These are phyloP conservation scores for Solanum chiquidenum DNA, from an alignment of 257 asterid genomes.

Conservation along the genomic window DNA sequence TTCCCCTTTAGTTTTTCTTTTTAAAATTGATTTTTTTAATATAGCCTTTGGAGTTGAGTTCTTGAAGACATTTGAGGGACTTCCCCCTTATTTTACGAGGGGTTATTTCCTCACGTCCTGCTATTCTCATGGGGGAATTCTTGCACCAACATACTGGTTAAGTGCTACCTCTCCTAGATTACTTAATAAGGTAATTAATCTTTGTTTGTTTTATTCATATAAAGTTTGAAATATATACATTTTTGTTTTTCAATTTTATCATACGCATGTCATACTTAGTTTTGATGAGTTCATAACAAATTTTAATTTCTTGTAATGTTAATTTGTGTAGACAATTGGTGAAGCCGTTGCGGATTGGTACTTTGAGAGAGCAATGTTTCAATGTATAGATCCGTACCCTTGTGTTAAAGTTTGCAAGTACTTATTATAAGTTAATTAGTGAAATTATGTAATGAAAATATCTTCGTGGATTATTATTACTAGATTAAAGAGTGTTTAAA, in stretches of 20 bases:
- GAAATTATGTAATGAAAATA: too few species aligned
- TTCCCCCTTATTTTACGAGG: background rate
- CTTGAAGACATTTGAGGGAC: background rate
- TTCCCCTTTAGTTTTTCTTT: background rate
- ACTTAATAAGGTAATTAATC: background rate
- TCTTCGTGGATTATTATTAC: too few species aligned
- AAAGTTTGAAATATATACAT: background rate
- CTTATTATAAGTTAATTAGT: background rate
- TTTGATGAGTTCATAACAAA: background rate
- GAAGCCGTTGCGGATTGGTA: background rate
- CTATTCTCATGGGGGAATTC: background rate
- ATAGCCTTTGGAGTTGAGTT: background rate
- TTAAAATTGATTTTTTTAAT: too few species aligned
- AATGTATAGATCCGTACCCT: background rate
- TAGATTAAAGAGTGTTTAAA: too few species aligned
- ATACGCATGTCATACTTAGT: background rate
- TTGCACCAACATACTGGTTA: background rate
- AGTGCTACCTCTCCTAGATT: background rate
- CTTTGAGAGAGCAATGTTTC: background rate
- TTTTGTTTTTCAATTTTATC: background rate
- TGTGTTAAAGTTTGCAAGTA: background rate
- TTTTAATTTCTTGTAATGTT: background rate
- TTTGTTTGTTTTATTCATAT: background rate
- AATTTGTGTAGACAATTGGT: background rate
- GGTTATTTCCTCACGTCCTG: background rate